Evolutionary conservation across 768 basidiomycete genomes (phyloP).

Genomic region (Psilocybe azurescens): DNA sequence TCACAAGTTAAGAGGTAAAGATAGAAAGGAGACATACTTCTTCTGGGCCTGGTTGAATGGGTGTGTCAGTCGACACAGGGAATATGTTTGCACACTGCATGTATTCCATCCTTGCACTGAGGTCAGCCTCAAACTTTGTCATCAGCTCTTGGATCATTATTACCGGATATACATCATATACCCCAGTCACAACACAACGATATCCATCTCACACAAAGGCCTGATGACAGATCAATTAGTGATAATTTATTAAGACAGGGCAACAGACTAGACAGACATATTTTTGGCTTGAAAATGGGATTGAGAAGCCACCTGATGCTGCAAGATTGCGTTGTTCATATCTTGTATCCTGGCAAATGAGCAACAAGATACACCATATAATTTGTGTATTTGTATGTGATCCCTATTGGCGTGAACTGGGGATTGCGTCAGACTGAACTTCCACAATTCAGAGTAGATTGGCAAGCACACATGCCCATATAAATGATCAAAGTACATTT

Average conservation of each 20-base stretch:
- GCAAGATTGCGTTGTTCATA: constrained; percentile 25
- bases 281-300: constrained; percentile 23
- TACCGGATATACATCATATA: constrained; percentile 23
- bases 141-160: constrained; percentile 16
- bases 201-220: constrained; percentile 40
- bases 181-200: constrained; percentile 37
- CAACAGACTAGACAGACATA: background rate
- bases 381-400: constrained; percentile 18
- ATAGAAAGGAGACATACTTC: constrained; percentile 22
- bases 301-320: constrained; percentile 17
- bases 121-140: constrained; percentile 1
- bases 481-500: constrained; percentile 33
- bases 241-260: background rate
- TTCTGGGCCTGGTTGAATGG: constrained; percentile 19
- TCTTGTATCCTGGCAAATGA: constrained; percentile 28
- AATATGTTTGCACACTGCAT: constrained; percentile 36
- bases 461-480: constrained; percentile 30
- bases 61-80: constrained; percentile 25
- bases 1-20: constrained; percentile 6
- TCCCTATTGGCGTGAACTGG: constrained; percentile 23
- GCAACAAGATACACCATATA: constrained; percentile 25
- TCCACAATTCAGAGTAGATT: constrained; percentile 2
- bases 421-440: constrained; percentile 15
- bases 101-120: background rate
- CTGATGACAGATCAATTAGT: constrained; percentile 21